Evolutionary conservation across 2,329 filamentous ascomycete genomes (phyloP), one percentile per base, ranked within the genome.

Genomic region (Pseudogymnoascus verrucosus): DNA sequence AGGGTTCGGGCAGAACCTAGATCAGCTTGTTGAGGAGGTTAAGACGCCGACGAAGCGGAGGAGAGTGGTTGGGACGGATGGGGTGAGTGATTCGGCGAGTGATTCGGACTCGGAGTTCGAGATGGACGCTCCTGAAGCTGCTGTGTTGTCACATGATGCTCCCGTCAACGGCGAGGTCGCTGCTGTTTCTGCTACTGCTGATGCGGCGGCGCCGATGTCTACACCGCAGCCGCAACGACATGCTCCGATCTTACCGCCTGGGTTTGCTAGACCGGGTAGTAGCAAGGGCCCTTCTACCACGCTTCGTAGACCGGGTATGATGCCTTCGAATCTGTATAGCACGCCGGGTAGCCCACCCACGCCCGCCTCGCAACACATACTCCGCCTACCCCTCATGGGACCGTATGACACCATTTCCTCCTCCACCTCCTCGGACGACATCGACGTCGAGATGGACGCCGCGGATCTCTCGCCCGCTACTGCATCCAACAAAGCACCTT

Each of bases 401-500:
- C 16, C 40, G 0, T 44, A 44, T 10, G 40, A 23, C 40, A 44
- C 40, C 10, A 44, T 10, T 8, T 21, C 8, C 1, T 5, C 16
- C 40, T 21, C 8, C 1, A 1, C 8, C 40, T 21, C 19, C 2
- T 44, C 40, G 0, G 40, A 81, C 67, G 81, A 81, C 62, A 76
- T 79, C 54, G 82, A 85, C 63, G 79, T 85, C 59, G 84, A 89
- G 1, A 79, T 86, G 57, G 85, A 89, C 16, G 16, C 62, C 40
- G 40, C 40, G 3, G 19, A 44, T 19, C 75, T 90, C 64, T 90
- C 87, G 69, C 89, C 89, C 4, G 85, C 86, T 69, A 89, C 87
- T 0, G 80, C 87, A 61, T 89, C 88, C 73, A 91, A 91, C 74
- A 89, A 90, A 68, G 89, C 89, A 7, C 89, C 89, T 21, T 91